Evolutionary conservation across 257 asterid species (phyloP).

Genomic region (Penstemon newberryi): DNA sequence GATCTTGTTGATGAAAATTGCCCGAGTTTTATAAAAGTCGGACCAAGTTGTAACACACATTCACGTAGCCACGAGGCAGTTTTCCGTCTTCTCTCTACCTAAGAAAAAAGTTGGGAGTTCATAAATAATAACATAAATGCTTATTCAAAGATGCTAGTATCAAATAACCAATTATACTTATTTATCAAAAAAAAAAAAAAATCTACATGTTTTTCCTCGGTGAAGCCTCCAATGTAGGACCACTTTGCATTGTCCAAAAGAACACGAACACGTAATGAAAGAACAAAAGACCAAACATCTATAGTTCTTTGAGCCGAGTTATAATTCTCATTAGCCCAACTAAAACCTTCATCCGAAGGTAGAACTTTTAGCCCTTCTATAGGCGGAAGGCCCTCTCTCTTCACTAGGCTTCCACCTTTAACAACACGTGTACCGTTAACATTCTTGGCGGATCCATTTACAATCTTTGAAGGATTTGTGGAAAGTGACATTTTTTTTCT

Average conservation of each 20-base stretch:
- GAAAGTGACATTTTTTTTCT: constrained; percentile 39
- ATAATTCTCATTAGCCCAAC: constrained; percentile 94
- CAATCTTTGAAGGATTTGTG: constrained; percentile 30
- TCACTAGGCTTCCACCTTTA: constrained; percentile 54
- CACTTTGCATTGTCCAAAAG: constrained; percentile 82
- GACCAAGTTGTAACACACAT: constrained; percentile 88
- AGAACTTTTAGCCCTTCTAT: constrained; percentile 66
- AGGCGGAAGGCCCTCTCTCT: constrained; percentile 65
- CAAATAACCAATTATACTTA: background rate
- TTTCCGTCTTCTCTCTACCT: constrained; percentile 62
- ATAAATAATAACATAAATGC: background rate
- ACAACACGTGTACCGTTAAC: constrained; percentile 40
- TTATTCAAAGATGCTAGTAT: no score
- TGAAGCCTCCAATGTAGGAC: constrained; percentile 73
- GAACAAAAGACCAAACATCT: constrained; percentile 95
- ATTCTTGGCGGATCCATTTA: constrained; percentile 50
- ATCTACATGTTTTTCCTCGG: constrained; percentile 82
- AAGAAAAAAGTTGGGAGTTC: background rate
- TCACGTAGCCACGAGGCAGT: constrained; percentile 96
- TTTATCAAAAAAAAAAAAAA: background rate
- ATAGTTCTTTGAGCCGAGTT: constrained; percentile 74
- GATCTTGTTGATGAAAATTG: constrained; percentile 93
- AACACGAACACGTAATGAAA: constrained; percentile 76
- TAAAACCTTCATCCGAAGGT: constrained; percentile 94
- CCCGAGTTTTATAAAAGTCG: constrained; percentile 93